phyloP scores from a whole-genome alignment of 225 moss, liverwort and hornwort genomes.

The Asterella californica region DNA sequence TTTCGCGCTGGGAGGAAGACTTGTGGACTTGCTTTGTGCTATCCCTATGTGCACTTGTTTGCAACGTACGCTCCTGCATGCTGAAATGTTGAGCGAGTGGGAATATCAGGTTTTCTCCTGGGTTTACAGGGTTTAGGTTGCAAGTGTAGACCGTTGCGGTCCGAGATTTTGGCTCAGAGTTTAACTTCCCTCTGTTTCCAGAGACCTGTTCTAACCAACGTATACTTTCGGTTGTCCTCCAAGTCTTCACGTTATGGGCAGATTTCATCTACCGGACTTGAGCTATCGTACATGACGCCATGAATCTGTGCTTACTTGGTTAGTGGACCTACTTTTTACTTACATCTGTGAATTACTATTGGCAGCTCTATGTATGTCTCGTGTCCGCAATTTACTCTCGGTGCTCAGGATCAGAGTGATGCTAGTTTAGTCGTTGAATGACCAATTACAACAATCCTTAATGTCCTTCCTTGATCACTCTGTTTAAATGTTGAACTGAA shows the following conservation, averaged over 20 bases:
- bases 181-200: neutral
- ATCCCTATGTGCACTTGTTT: neutral
- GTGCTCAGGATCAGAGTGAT: neutral
- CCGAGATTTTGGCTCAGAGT: neutral
- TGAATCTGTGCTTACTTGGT: conserved; percentile 98
- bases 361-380: neutral
- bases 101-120: neutral
- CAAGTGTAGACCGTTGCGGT: neutral
- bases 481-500: neutral
- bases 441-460: neutral
- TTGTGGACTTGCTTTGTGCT: neutral
- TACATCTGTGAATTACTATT: neutral
- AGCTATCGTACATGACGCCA: conserved; percentile 34
- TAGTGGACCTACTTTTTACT: conserved; percentile 11
- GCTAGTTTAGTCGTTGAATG: neutral
- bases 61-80: neutral
- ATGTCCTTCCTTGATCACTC: neutral
- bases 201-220: neutral
- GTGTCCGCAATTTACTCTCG: neutral
- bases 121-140: conserved; percentile 1
- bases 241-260: conserved; percentile 29
- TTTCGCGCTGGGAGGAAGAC: neutral
- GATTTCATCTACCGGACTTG: neutral
- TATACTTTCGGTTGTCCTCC: neutral
- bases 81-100: neutral